Evolutionary conservation across 2,329 filamentous ascomycete species (phyloP), one percentile per base, ranked within the genome.

Genomic region (Cladorrhinum sp.): DNA sequence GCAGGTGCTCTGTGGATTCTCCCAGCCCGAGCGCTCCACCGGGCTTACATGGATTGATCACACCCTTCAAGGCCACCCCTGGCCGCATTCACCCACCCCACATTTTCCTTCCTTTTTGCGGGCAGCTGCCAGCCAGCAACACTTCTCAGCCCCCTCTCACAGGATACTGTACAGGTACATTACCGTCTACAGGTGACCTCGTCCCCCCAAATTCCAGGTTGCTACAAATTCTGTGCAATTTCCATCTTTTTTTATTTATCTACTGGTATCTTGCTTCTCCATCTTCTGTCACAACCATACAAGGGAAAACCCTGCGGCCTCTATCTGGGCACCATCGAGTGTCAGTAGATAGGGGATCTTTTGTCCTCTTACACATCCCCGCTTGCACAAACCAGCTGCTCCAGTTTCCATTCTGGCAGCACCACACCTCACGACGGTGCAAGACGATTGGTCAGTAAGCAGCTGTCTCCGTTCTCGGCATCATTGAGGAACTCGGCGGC

Each of bases 401-500:
- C 62, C 41, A 58, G 55, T 55, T 57, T 58, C 60, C 55, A 50
- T 50, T 27, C 58, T 24, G 52, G 58, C 56, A 59, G 54, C 59
- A 56, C 62, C 55, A 63, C 56, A 56, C 59, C 60, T 59, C 36
- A 27, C 41, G 50, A 64, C 63, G 49, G 66, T 68, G 64, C 66
- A 67, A 67, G 62, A 69, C 63, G 64, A 69, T 69, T 69, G 67
- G 67, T 57, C 62, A 45, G 41, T 2, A 38, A 27, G 16, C 54
- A 54, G 53, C 54, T 56, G 66, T 68, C 67, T 69, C 67, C 67
- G 67, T 67, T 69, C 67, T 67, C 67, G 67, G 67, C 65, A 65
- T 58, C 58, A 59, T 38, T 62, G 54, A 64, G 57, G 62, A 54
- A 62, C 61, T 48, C 53, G 51, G 60, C 55, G 63, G 56, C 59